Evolutionary conservation across 371 early-diverging fungal species (phyloP).

Genomic region (Circinella minor): DNA sequence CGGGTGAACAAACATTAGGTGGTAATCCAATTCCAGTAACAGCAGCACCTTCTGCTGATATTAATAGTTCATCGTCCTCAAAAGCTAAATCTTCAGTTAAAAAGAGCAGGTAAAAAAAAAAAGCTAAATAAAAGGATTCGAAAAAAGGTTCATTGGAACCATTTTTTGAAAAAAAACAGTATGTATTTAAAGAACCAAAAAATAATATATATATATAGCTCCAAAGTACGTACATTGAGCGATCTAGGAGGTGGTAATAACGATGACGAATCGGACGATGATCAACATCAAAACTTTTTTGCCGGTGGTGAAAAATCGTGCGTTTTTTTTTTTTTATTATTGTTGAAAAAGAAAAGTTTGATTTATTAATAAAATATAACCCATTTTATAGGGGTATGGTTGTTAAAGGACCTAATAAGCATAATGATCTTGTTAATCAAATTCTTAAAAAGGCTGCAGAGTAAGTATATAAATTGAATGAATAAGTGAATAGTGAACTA

Average conservation of each 20-base stretch:
- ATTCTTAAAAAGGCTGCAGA: constrained; percentile 83
- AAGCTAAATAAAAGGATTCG: no score
- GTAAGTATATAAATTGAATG: constrained; percentile 43
- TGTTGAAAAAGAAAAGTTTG: no score
- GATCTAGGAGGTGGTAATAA: constrained; percentile 50
- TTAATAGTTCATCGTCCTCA: background rate
- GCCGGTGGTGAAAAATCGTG: constrained; percentile 91
- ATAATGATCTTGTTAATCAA: constrained; percentile 71
- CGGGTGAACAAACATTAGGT: constrained; percentile 7
- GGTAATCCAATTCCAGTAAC: background rate
- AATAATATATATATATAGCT: constrained; percentile 20
- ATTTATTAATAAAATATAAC: no score
- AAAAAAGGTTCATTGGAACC: no score
- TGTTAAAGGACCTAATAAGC: constrained; percentile 73
- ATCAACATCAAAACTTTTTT: constrained; percentile 76
- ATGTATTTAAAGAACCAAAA: background rate
- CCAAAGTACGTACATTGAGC: constrained; percentile 68
- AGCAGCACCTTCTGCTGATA: background rate
- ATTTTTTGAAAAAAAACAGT: no score
- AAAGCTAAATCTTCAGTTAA: background rate
- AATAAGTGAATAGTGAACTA: background rate
- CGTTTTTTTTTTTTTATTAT: constrained; percentile 19
- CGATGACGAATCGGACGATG: constrained; percentile 60
- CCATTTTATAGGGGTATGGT: constrained; percentile 60
- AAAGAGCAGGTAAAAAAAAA: background rate